phyloP scores from a whole-genome alignment of 1,284 basidiomycete species.

The Cutaneotrichosporon sp. region DNA sequence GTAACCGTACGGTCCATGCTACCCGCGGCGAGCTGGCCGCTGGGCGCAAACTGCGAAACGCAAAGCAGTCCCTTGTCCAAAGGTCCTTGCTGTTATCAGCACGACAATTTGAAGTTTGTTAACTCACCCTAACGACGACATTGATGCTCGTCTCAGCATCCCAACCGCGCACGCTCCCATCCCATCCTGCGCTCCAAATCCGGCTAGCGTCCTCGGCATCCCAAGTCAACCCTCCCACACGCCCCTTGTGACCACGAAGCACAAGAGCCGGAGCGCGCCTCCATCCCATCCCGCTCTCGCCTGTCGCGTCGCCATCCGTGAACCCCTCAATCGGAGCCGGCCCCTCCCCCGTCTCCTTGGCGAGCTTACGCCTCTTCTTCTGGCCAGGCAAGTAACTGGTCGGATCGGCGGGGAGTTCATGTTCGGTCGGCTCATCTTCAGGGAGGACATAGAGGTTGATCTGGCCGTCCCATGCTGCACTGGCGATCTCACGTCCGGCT shows the following conservation, averaged over 20 bases:
- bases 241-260: conserved; percentile 49
- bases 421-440: conserved; percentile 38
- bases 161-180: conserved; percentile 57
- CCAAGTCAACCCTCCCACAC: conserved; percentile 48
- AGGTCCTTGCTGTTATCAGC: conserved; percentile 47
- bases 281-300: conserved; percentile 44
- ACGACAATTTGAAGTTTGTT: too few relatives aligned
- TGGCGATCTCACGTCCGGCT: conserved; percentile 64
- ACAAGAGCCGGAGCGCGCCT: conserved; percentile 45
- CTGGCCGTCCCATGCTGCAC: conserved; percentile 73
- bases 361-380: conserved; percentile 62
- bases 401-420: conserved; percentile 51
- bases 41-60: conserved; percentile 52
- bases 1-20: conserved; percentile 56
- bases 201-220: conserved; percentile 38
- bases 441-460: conserved; percentile 66
- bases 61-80: conserved; percentile 54
- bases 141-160: conserved; percentile 53
- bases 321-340: conserved; percentile 55
- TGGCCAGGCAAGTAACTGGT: conserved; percentile 49
- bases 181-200: conserved; percentile 54
- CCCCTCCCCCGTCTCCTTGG: conserved; percentile 33
- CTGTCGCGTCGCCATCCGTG: conserved; percentile 43
- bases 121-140: conserved; percentile 49
- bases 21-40: conserved; percentile 55